These are phyloP conservation scores for Umbilicaria muhlenbergii DNA, from an alignment of 495 filamentous ascomycete species.

Conservation along the genomic window DNA sequence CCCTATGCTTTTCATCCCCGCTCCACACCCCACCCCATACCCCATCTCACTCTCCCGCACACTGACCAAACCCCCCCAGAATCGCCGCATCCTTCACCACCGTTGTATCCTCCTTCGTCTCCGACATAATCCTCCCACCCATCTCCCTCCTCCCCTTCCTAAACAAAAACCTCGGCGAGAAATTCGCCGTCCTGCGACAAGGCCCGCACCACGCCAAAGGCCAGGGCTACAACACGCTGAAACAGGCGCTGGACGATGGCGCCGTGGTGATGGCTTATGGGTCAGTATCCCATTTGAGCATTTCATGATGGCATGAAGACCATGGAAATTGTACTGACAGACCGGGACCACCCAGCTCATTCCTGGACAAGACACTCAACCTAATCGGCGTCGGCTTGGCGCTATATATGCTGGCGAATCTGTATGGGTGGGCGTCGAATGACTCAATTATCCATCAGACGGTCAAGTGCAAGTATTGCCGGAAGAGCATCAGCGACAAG, in stretches of 20 bases:
- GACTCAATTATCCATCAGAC: constrained; percentile 58
- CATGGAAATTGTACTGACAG: not conserved
- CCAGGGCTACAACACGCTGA: constrained; percentile 50
- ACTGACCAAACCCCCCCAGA: constrained; percentile 16
- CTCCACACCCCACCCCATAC: not conserved
- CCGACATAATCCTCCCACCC: constrained; percentile 52
- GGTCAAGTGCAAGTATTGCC: constrained; percentile 57
- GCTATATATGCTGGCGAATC: constrained; percentile 47
- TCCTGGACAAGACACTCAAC: constrained; percentile 49
- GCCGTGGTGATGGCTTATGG: constrained; percentile 59
- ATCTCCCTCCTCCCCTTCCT: constrained; percentile 53
- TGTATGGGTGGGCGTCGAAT: constrained; percentile 43
- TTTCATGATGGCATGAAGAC: too few species aligned
- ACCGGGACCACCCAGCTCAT: constrained; percentile 25
- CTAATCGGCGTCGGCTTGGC: constrained; percentile 51
- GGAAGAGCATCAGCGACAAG: constrained; percentile 49
- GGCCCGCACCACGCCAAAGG: constrained; percentile 34
- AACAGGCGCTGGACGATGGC: constrained; percentile 52
- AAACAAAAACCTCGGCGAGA: constrained; percentile 57
- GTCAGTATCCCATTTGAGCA: constrained; percentile 21
- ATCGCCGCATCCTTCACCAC: constrained; percentile 58
- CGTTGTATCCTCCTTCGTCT: constrained; percentile 57
- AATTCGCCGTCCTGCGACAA: constrained; percentile 48
- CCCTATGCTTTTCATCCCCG: not conserved
- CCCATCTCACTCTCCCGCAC: too few species aligned